These are phyloP conservation scores for Penicillium samsonianum DNA, from an alignment of 495 filamentous ascomycete genomes.

Conservation along the genomic window DNA sequence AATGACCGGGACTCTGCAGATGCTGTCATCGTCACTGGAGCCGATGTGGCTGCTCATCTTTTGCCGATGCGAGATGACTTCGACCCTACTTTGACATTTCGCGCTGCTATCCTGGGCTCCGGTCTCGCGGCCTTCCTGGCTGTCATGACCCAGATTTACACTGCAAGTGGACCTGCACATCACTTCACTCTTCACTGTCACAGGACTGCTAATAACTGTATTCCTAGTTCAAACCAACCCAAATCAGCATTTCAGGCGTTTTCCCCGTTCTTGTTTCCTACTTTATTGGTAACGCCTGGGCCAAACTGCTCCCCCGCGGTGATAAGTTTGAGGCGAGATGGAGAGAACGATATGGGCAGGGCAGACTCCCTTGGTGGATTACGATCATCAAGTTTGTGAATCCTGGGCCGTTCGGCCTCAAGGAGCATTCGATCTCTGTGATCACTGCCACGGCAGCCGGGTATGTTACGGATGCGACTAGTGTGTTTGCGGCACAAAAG, in stretches of 20 bases:
- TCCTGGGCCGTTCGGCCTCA: conserved; percentile 33
- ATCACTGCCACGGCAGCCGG: conserved; percentile 34
- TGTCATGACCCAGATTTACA: conserved; percentile 51
- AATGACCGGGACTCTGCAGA: conserved; percentile 6
- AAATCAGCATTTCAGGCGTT: conserved; percentile 32
- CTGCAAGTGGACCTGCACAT: no score
- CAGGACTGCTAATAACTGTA: neutral
- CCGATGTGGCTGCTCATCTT: conserved; percentile 36
- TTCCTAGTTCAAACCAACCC: conserved; percentile 34
- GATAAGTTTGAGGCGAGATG: conserved; percentile 35
- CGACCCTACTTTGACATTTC: conserved; percentile 48
- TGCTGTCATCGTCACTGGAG: conserved; percentile 31
- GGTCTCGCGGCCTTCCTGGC: conserved; percentile 47
- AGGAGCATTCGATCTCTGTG: conserved; percentile 35
- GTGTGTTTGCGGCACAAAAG: conserved; percentile 33
- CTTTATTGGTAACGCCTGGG: conserved; percentile 43
- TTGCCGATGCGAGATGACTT: conserved; percentile 49
- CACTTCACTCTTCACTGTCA: neutral
- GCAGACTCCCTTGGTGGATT: conserved; percentile 24
- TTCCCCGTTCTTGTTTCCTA: conserved; percentile 45
- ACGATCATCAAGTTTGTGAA: conserved; percentile 30
- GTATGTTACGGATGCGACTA: conserved; percentile 16
- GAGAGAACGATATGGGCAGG: conserved; percentile 27
- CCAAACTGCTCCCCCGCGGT: conserved; percentile 41
- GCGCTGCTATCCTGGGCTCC: conserved; percentile 45